Evolutionary conservation across 1,284 basidiomycete genomes (phyloP).

Genomic region (Malassezia brasiliensis): DNA sequence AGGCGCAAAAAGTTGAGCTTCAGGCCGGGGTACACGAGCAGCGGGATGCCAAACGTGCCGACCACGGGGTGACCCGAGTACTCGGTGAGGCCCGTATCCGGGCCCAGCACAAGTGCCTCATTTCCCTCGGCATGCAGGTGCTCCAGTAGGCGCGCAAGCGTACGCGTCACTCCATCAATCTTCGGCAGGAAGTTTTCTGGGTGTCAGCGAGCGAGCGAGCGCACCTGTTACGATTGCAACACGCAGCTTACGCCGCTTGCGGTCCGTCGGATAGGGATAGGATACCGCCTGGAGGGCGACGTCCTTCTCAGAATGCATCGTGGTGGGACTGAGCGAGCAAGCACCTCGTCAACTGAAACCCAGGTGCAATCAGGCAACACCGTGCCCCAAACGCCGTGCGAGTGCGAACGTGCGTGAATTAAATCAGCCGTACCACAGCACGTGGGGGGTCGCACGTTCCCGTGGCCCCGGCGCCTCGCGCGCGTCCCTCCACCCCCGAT

Average conservation of each 20-base stretch:
- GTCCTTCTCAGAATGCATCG: background rate
- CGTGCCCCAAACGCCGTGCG: no score
- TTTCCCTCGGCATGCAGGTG: constrained; percentile 55
- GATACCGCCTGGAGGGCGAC: constrained; percentile 14
- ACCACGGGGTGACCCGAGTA: constrained; percentile 55
- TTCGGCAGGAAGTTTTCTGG: constrained; percentile 56
- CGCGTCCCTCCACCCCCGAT: constrained; percentile 12
- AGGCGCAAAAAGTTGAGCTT: constrained; percentile 57
- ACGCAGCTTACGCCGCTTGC: constrained; percentile 42
- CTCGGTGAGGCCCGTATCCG: constrained; percentile 52
- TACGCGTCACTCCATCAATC: constrained; percentile 56
- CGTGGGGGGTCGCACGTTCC: background rate
- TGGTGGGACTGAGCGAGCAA: background rate
- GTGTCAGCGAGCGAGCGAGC: background rate
- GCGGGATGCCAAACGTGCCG: constrained; percentile 55
- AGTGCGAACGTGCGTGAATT: background rate
- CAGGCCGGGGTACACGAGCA: constrained; percentile 55
- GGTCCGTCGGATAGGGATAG: constrained; percentile 19
- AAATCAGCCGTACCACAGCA: background rate
- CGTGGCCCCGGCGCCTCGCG: background rate
- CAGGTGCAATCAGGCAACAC: background rate
- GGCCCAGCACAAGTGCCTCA: constrained; percentile 55
- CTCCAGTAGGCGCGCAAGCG: constrained; percentile 54
- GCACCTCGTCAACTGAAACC: background rate
- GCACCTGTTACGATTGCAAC: constrained; percentile 49